These are phyloP conservation scores for Microbotryum silenes-acaulis DNA, from an alignment of 1,284 basidiomycete species.

Conservation along the genomic window DNA sequence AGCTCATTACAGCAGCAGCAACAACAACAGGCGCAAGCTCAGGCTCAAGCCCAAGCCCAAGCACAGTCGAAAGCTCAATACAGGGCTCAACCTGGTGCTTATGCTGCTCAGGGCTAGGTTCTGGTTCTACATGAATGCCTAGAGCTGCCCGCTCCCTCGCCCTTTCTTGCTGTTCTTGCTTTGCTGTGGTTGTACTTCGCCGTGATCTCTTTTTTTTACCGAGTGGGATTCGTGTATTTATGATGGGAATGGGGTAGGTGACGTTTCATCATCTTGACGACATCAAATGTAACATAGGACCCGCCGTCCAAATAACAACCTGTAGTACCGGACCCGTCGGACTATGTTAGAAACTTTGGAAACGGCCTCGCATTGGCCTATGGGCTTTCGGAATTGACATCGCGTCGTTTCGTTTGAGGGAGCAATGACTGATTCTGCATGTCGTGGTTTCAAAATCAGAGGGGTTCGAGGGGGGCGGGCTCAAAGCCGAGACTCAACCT, in stretches of 20 bases:
- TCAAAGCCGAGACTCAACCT: too few relatives aligned
- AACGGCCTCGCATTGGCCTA: too few relatives aligned
- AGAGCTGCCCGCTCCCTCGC: background rate
- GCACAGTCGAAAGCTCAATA: background rate
- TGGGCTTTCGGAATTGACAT: too few relatives aligned
- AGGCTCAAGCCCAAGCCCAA: background rate
- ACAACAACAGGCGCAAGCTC: conserved; percentile 1
- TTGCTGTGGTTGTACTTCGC: background rate
- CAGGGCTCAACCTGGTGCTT: background rate
- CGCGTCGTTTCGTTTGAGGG: too few relatives aligned
- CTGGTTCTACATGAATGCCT: background rate
- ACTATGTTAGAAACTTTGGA: too few relatives aligned
- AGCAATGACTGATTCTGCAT: too few relatives aligned
- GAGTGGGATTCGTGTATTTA: background rate
- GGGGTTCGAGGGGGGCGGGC: too few relatives aligned
- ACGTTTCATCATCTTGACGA: background rate
- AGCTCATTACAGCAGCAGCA: background rate
- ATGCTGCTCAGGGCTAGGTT: conserved; percentile 2
- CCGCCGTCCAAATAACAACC: too few relatives aligned
- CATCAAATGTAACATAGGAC: too few relatives aligned
- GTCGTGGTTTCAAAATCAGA: too few relatives aligned
- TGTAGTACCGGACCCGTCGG: too few relatives aligned
- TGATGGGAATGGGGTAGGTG: background rate
- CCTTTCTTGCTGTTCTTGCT: background rate
- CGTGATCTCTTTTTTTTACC: too few relatives aligned